phyloP scores from a whole-genome alignment of 305 asterid genomes.

The Nicotiana rustica region DNA sequence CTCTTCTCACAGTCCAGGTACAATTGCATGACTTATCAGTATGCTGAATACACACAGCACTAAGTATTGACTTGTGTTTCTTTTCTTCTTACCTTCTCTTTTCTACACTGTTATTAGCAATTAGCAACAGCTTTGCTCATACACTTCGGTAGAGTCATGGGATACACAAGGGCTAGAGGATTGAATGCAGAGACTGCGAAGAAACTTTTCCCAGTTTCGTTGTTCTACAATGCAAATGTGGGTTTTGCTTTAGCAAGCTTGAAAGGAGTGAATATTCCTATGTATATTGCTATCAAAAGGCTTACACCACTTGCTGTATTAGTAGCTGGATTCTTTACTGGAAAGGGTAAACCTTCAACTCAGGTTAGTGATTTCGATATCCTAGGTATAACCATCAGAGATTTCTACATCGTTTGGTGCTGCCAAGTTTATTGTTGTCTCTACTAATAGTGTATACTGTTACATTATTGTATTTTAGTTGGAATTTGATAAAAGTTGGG shows the following conservation, averaged over 20 bases:
- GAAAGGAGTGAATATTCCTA: constrained; percentile 98
- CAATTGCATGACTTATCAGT: not conserved
- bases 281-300: constrained; percentile 98
- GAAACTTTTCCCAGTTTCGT: constrained; percentile 81
- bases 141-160: constrained; percentile 76
- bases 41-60: not conserved
- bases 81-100: constrained; percentile 32
- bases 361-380: constrained; percentile 63
- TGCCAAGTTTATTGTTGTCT: no score
- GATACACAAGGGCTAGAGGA: constrained; percentile 76
- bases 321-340: constrained; percentile 81
- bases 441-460: not conserved
- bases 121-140: constrained; percentile 83
- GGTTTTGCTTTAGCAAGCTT: constrained; percentile 96
- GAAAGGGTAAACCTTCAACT: constrained; percentile 84
- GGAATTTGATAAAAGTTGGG: not conserved
- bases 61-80: constrained; percentile 41
- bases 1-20: constrained; percentile 92
- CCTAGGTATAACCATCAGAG: not conserved
- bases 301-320: constrained; percentile 98
- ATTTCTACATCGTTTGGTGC: not conserved
- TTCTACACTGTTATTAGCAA: constrained; percentile 71
- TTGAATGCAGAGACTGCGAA: constrained; percentile 74
- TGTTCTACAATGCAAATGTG: constrained; percentile 96
- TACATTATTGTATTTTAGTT: not conserved